Conservation (phyloP, 805 yeast species). For the Brettanomyces naardenensis region DNA sequence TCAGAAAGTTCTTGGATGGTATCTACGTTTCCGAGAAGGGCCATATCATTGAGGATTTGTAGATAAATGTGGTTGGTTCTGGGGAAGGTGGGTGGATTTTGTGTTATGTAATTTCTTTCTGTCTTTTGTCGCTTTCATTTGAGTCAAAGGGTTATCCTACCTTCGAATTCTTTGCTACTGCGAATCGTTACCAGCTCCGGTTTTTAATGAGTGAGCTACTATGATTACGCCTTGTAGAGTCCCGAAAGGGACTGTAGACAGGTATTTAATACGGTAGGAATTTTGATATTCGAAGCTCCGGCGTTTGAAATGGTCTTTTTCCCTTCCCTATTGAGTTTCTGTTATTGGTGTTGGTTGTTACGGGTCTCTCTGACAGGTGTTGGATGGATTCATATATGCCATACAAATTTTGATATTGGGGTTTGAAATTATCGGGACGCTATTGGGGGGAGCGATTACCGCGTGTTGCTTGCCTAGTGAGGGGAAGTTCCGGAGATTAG, state of each 20-base stretch:
- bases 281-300: too few species aligned
- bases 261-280: not conserved
- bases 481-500: too few species aligned
- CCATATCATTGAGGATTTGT: constrained; percentile 51
- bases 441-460: too few species aligned
- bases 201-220: constrained; percentile 22
- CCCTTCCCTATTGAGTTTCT: too few species aligned
- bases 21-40: constrained; percentile 97
- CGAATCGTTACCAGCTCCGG: constrained; percentile 29
- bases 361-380: not conserved
- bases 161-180: constrained; percentile 6
- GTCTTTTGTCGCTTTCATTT: constrained; percentile 2
- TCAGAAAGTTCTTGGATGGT: constrained; percentile 99
- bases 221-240: constrained; percentile 24
- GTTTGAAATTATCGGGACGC: too few species aligned
- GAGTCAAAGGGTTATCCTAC: not conserved
- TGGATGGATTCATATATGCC: too few species aligned
- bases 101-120: not conserved
- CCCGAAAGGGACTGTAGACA: not conserved
- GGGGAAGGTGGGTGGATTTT: too few species aligned
- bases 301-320: too few species aligned
- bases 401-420: too few species aligned
- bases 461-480: too few species aligned
- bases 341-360: not conserved
- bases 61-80: too few species aligned